Conservation (phyloP, 495 filamentous ascomycete species). For the Trichoderma erinaceum region DNA sequence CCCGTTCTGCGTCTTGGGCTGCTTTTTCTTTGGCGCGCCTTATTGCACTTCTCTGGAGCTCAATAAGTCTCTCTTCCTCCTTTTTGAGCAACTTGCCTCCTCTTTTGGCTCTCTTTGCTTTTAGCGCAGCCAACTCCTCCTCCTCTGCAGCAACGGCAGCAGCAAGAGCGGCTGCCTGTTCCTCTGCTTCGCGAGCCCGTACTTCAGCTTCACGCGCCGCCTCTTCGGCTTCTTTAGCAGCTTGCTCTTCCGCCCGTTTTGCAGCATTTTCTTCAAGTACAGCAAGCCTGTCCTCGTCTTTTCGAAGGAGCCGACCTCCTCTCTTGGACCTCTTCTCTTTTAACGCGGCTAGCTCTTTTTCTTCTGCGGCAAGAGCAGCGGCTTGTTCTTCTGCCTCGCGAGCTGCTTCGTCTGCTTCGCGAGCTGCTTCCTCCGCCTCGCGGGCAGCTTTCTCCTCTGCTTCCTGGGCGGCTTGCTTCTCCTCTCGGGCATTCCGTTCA, state of each 20-base stretch:
- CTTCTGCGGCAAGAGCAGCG: not conserved
- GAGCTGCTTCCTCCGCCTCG: slow-evolving; percentile 2
- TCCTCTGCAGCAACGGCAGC: not conserved
- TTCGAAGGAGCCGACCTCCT: not conserved
- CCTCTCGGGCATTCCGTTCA: slow-evolving; percentile 16
- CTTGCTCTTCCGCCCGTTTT: slow-evolving; percentile 18
- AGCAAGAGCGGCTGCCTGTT: not conserved
- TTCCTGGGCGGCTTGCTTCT: slow-evolving; percentile 18
- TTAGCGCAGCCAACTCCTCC: slow-evolving; percentile 20
- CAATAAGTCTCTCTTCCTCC: slow-evolving; percentile 1
- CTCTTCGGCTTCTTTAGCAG: slow-evolving; percentile 22
- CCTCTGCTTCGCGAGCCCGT: not conserved
- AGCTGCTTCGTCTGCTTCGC: slow-evolving; percentile 15
- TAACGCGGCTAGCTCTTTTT: slow-evolving; percentile 7
- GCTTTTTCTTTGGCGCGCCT: slow-evolving; percentile 33
- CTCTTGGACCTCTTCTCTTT: not conserved
- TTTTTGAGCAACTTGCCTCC: not conserved
- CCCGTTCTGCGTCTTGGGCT: slow-evolving; percentile 19
- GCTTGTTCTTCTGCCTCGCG: slow-evolving; percentile 3
- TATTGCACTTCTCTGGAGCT: slow-evolving; percentile 27
- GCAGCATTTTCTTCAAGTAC: not conserved
- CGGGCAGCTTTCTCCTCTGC: slow-evolving; percentile 17
- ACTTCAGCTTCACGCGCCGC: slow-evolving; percentile 26
- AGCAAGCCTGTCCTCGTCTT: slow-evolving; percentile 1
- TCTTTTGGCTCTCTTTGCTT: slow-evolving; percentile 24